Evolutionary conservation across 2,329 filamentous ascomycete species (phyloP).

Genomic region (Curvularia spicifera): DNA sequence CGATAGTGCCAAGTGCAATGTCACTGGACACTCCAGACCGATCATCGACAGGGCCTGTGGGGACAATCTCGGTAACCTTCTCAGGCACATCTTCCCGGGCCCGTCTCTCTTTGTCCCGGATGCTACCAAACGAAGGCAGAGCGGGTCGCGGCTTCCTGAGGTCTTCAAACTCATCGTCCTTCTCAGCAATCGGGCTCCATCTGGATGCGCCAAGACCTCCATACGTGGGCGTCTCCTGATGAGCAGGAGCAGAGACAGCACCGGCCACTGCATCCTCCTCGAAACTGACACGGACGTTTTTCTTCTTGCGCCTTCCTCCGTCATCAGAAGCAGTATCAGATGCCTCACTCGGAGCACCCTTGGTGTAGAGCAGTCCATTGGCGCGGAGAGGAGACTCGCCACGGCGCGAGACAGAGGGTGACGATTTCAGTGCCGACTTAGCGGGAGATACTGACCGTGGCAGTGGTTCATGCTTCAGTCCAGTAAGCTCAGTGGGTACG

Average conservation of each 20-base stretch:
- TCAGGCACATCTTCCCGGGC: constrained; percentile 58
- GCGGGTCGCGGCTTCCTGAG: constrained; percentile 77
- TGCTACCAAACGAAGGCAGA: constrained; percentile 76
- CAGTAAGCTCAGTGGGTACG: constrained; percentile 58
- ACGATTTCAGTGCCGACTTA: constrained; percentile 77
- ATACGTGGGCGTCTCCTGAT: constrained; percentile 28
- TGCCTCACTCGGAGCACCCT: constrained; percentile 58
- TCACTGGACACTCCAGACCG: constrained; percentile 64
- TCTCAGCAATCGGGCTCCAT: constrained; percentile 53
- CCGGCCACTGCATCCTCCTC: constrained; percentile 69
- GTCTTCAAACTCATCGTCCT: constrained; percentile 68
- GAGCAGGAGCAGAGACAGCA: constrained; percentile 51
- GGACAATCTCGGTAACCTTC: constrained; percentile 57
- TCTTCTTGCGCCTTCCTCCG: constrained; percentile 55
- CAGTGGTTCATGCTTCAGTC: constrained; percentile 71
- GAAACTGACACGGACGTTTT: constrained; percentile 77
- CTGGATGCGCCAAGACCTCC: constrained; percentile 42
- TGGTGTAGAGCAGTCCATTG: constrained; percentile 58
- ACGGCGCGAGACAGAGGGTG: constrained; percentile 59
- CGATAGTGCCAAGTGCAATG: constrained; percentile 62
- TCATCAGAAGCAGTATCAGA: constrained; percentile 62
- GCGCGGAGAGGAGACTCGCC: constrained; percentile 54
- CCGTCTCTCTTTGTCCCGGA: constrained; percentile 66
- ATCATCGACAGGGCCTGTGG: constrained; percentile 47
- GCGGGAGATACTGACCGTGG: constrained; percentile 74